Evolutionary conservation across 805 yeast genomes (phyloP).

Genomic region (Suhomyces pyralidae): DNA sequence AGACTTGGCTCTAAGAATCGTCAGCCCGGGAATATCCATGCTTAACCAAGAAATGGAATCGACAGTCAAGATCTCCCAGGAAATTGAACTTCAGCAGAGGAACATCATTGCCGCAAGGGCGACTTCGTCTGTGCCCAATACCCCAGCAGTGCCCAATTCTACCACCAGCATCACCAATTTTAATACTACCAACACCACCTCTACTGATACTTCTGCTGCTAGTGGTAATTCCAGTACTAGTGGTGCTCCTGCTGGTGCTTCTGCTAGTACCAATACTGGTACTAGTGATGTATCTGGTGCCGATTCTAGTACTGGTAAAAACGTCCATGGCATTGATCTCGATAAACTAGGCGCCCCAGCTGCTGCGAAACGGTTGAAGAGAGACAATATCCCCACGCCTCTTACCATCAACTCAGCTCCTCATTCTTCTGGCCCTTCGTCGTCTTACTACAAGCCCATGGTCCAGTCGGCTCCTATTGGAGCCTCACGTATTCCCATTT

Average conservation of each 20-base stretch:
- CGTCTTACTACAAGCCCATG: constrained; percentile 14
- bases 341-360: constrained; percentile 16
- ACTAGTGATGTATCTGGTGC: too few species aligned
- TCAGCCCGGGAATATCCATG: constrained; percentile 33
- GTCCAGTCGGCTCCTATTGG: constrained; percentile 37
- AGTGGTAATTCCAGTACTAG: too few species aligned
- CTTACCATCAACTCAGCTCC: constrained; percentile 15
- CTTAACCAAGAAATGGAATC: constrained; percentile 29
- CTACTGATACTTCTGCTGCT: too few species aligned
- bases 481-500: background rate
- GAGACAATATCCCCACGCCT: constrained; percentile 33
- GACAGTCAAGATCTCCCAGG: constrained; percentile 29
- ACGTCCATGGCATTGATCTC: constrained; percentile 5
- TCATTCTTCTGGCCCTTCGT: background rate
- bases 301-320: background rate
- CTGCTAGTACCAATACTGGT: background rate
- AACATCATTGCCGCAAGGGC: constrained; percentile 29
- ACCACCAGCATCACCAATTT: too few species aligned
- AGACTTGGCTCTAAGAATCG: constrained; percentile 31
- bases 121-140: background rate
- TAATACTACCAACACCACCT: background rate
- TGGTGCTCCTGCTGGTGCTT: too few species aligned
- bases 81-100: constrained; percentile 33
- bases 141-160: background rate
- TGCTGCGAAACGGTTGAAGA: constrained; percentile 26